These are phyloP conservation scores for Cladobotryum protrusum DNA, from an alignment of 2,329 filamentous ascomycete genomes.

Conservation along the genomic window DNA sequence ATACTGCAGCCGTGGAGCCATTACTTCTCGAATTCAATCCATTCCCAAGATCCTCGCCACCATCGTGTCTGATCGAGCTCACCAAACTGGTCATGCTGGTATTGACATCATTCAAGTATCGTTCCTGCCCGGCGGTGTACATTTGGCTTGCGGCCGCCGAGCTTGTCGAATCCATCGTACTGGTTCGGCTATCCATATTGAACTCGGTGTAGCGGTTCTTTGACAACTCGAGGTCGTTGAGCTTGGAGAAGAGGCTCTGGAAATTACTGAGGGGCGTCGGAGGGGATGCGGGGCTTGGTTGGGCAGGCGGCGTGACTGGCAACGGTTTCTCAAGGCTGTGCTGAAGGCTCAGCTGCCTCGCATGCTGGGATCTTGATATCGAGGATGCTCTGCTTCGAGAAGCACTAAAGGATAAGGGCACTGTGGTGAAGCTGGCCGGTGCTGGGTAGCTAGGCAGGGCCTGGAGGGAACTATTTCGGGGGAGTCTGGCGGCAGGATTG, in stretches of 20 bases:
- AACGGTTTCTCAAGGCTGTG: slow-evolving; percentile 53
- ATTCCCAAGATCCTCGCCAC: slow-evolving; percentile 38
- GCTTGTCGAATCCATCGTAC: slow-evolving; percentile 43
- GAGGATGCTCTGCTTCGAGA: slow-evolving; percentile 11
- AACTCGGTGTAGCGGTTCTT: slow-evolving; percentile 12
- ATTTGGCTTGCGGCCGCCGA: slow-evolving; percentile 29
- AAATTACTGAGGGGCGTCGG: slow-evolving; percentile 24
- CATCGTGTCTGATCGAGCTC: slow-evolving; percentile 37
- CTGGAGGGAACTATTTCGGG: slow-evolving; percentile 35
- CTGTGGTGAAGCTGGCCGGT: not conserved
- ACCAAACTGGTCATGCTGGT: slow-evolving; percentile 43
- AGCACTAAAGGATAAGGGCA: not conserved
- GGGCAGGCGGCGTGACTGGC: slow-evolving; percentile 42
- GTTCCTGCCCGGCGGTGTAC: slow-evolving; percentile 28
- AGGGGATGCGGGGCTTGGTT: slow-evolving; percentile 20
- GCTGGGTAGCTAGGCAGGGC: slow-evolving; percentile 4
- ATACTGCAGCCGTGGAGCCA: slow-evolving; percentile 50
- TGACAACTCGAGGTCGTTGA: slow-evolving; percentile 3
- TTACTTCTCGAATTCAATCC: slow-evolving; percentile 46
- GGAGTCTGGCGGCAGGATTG: slow-evolving; percentile 37
- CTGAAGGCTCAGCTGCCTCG: slow-evolving; percentile 47
- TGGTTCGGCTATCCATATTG: slow-evolving; percentile 36
- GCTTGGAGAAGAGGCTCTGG: slow-evolving; percentile 27
- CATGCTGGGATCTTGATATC: slow-evolving; percentile 36
- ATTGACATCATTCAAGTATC: slow-evolving; percentile 32